Conservation (phyloP, 345 rosid genomes). For the Sisymbrium altissimum region DNA sequence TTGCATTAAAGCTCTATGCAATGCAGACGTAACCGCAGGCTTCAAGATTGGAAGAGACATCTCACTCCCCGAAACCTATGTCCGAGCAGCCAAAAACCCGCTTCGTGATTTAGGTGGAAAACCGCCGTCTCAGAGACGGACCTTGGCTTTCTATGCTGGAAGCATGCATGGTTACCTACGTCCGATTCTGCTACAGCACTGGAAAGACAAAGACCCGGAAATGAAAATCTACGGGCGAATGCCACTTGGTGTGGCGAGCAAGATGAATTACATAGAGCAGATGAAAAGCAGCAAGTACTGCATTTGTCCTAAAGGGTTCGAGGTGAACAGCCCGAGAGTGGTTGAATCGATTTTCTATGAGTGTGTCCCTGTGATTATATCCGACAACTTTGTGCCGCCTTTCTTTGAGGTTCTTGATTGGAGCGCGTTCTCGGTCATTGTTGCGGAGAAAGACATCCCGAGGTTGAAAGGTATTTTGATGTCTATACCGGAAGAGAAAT, state of each 20-base stretch:
- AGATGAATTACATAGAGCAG: constrained; percentile 82
- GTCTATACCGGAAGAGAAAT: constrained; percentile 65
- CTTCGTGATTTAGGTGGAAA: constrained; percentile 88
- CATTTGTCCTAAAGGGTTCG: constrained; percentile 86
- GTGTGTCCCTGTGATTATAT: constrained; percentile 86
- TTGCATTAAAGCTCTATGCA: constrained; percentile 93
- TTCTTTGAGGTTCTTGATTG: constrained; percentile 85
- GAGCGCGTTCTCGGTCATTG: constrained; percentile 62
- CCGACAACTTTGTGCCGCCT: constrained; percentile 88
- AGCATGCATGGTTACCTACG: constrained; percentile 81
- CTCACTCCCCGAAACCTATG: constrained; percentile 92
- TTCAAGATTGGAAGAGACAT: constrained; percentile 95
- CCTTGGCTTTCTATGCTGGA: constrained; percentile 93
- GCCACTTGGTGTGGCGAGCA: constrained; percentile 89
- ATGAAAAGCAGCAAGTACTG: constrained; percentile 97
- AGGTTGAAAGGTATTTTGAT: constrained; percentile 56
- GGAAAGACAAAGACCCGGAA: constrained; percentile 83
- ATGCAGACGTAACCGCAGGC: constrained; percentile 80
- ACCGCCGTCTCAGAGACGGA: constrained; percentile 59
- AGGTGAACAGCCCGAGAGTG: constrained; percentile 94
- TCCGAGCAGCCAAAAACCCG: constrained; percentile 89
- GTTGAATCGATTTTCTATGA: constrained; percentile 88
- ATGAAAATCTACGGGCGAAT: constrained; percentile 80
- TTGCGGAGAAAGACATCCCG: constrained; percentile 84
- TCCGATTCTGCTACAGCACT: constrained; percentile 58